These are phyloP conservation scores for Leucoagaricus sp. DNA, from an alignment of 1,284 basidiomycete species.

Conservation along the genomic window DNA sequence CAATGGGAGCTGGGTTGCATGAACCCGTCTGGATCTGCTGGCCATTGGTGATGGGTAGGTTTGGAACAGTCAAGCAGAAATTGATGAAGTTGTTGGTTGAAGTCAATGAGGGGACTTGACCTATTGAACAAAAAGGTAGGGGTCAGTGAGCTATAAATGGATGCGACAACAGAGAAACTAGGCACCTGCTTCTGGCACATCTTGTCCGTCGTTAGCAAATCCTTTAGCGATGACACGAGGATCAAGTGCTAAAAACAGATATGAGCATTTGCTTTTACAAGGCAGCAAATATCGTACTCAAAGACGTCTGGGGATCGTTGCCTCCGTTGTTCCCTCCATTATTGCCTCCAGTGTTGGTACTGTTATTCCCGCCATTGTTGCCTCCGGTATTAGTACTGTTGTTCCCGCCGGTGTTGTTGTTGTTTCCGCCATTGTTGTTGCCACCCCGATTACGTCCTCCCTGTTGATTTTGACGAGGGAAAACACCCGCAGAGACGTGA, in stretches of 20 bases:
- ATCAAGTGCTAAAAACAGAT: neutral
- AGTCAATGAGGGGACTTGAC: slow-evolving; percentile 55
- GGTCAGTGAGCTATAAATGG: neutral
- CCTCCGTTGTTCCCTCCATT: slow-evolving; percentile 15
- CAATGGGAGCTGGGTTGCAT: slow-evolving; percentile 61
- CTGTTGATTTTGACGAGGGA: slow-evolving; percentile 29
- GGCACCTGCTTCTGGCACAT: neutral
- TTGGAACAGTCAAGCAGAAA: slow-evolving; percentile 39
- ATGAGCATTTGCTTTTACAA: no score
- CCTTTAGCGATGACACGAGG: neutral
- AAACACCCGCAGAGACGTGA: slow-evolving; percentile 36
- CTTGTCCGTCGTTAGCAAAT: neutral
- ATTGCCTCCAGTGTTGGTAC: slow-evolving; percentile 4
- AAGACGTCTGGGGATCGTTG: no score
- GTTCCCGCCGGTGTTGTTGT: slow-evolving; percentile 14
- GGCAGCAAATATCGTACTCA: no score
- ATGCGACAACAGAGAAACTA: neutral
- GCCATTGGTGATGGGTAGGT: slow-evolving; percentile 44
- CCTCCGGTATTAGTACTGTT: neutral
- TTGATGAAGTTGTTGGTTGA: slow-evolving; percentile 69
- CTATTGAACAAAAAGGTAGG: slow-evolving; percentile 22
- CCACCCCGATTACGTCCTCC: slow-evolving; percentile 16
- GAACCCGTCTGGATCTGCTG: slow-evolving; percentile 49
- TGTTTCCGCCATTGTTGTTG: slow-evolving; percentile 11
- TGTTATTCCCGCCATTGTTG: slow-evolving; percentile 15